Evolutionary conservation across 345 rosid genomes (phyloP), one percentile per base, ranked within the genome.

Genomic region (Brassica carinata): DNA sequence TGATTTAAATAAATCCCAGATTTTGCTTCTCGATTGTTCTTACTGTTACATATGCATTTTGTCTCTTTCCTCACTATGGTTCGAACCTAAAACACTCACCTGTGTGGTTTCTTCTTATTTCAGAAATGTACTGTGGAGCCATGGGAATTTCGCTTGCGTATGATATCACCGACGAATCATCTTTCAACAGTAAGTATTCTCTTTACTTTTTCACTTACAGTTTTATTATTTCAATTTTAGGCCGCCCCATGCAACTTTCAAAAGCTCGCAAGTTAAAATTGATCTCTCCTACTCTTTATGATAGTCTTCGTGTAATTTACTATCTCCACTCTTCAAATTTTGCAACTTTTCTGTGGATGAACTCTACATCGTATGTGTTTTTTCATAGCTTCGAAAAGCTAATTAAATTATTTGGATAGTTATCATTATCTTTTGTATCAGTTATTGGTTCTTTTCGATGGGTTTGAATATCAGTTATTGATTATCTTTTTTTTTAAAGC

Each of bases 121-220:
- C 95, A 96, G 99, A 97, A 72, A 92, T 93, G 83, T 96, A 96
- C 82, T 94, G 99, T 48, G 99, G 99, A 82, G 99, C 98, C 72
- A 96, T 96, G 99, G 98, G 99, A 9, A 96, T 96, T 69, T 89
- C 93, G 87, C 94, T 96, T 14, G 97, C 90, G 27, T 93, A 93
- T 82, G 57, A 48, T 48, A 5, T 48, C 17, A 48, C 57, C 6
- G 99, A 96, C 73, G 98, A 96, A 83, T 92, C 98, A 71, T 96
- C 98, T 77, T 96, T 96, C 88, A 96, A 96, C 87, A 96, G 97
- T 96, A 91, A 87, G 33, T 77, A 23, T 70, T 71, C 27, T 19
- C 79, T 62, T 74, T 2, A 5, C 55, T 69, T 36, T 53, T 73
- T 9, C 9, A 9, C 34, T 61, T 26, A 3, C 34, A 68, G 68